Percentiles rank a stretch among this genome's conserved stretches.
These are phyloP conservation scores for Carex arenaria DNA, from an alignment of 202 grass and related monocot genomes.

Conservation along the genomic window DNA sequence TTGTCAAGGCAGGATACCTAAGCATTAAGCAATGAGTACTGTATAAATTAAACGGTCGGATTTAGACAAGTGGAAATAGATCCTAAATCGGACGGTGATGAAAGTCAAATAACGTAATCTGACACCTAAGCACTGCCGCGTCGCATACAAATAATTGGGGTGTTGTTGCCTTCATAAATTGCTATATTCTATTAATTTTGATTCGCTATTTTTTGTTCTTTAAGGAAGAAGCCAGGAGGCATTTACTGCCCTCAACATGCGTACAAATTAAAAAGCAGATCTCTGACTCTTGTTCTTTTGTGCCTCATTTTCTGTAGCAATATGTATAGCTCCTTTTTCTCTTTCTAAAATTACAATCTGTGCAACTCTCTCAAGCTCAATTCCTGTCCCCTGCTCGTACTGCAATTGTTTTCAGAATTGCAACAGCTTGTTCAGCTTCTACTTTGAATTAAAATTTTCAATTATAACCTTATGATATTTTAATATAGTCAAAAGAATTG, in stretches of 20 bases:
- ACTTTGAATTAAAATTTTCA: background rate
- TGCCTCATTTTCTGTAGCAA: background rate
- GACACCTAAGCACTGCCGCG: background rate
- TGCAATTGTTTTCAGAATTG: background rate
- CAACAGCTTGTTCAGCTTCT: background rate
- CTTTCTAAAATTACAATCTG: too few relatives aligned
- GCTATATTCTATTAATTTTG: slow-evolving; percentile 8
- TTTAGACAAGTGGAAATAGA: background rate
- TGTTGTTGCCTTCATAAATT: background rate
- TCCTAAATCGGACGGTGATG: background rate
- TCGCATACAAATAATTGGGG: slow-evolving; percentile 20
- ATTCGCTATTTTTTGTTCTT: slow-evolving; percentile 18
- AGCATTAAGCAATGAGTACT: background rate
- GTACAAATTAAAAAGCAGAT: slow-evolving; percentile 25
- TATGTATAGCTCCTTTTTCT: background rate
- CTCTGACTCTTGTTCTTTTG: slow-evolving; percentile 15
- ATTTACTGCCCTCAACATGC: slow-evolving; percentile 25
- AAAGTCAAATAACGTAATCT: background rate
- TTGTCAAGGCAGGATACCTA: too few relatives aligned
- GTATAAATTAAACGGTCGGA: background rate
- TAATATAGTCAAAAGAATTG: background rate
- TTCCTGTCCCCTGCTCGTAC: background rate
- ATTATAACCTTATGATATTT: background rate
- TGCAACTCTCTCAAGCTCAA: background rate
- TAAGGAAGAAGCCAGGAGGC: slow-evolving; percentile 28